Percentiles rank a stretch among this genome's conserved stretches.
Evolutionary conservation across 768 basidiomycete species (phyloP).

Genomic region (Lepiota venenata): DNA sequence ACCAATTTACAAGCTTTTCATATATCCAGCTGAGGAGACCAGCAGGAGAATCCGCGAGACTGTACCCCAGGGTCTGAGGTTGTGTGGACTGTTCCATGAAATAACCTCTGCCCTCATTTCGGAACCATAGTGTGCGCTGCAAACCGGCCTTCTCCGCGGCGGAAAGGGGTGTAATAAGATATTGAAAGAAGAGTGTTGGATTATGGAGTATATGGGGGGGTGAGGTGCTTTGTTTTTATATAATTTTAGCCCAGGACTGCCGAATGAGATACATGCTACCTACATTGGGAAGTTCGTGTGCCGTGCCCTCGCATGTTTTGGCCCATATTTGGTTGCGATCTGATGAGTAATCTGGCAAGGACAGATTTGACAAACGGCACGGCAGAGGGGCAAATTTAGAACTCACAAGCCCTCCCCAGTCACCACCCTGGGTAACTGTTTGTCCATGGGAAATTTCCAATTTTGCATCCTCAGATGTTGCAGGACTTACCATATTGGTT

Average conservation of each 20-base stretch:
- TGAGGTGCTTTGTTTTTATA: slow-evolving; percentile 6
- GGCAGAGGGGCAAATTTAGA: not conserved
- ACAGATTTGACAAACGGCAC: not conserved
- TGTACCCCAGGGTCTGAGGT: slow-evolving; percentile 53
- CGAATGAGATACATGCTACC: slow-evolving; percentile 12
- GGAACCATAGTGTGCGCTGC: slow-evolving; percentile 25
- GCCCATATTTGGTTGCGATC: slow-evolving; percentile 27
- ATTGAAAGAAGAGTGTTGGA: slow-evolving; percentile 22
- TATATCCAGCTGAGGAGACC: slow-evolving; percentile 53
- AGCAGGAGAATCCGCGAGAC: slow-evolving; percentile 53
- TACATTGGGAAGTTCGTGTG: slow-evolving; percentile 48
- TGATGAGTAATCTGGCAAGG: slow-evolving; percentile 22
- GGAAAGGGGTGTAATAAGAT: slow-evolving; percentile 25
- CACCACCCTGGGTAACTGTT: slow-evolving; percentile 27
- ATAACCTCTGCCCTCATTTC: slow-evolving; percentile 33
- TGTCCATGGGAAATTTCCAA: not conserved
- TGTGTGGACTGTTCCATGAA: slow-evolving; percentile 37
- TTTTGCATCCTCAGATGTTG: not conserved
- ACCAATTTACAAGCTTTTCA: slow-evolving; percentile 43
- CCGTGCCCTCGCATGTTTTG: slow-evolving; percentile 45
- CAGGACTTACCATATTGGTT: slow-evolving; percentile 37
- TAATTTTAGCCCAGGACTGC: not conserved
- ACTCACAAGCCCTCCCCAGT: slow-evolving; percentile 19
- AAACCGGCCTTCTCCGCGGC: slow-evolving; percentile 31
- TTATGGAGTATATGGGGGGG: slow-evolving; percentile 20